Evolutionary conservation across 495 filamentous ascomycete species (phyloP), one percentile per base, ranked within the genome.

Genomic region (Bacidia gigantensis): DNA sequence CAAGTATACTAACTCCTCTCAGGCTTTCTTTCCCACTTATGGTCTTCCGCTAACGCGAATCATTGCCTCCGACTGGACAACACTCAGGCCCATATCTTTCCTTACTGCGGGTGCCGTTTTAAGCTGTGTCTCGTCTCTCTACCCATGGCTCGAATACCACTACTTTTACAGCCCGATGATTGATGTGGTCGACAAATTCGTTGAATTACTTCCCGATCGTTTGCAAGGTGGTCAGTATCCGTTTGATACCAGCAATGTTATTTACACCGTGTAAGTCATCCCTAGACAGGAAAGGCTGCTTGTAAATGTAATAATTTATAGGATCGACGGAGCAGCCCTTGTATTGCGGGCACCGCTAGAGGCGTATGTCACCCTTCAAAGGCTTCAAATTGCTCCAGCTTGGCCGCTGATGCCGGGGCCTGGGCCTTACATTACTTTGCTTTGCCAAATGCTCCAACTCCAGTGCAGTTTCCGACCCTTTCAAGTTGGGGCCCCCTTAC

Each of bases 321-420:
- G 59, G n/a, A 24, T 62, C 11, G 29, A 50, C 12, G 18, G 43
- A 18, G 43, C 44, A 12, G 42, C 69, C 23, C 63, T 75, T 24
- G 54, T 69, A 11, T 53, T 74, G 21, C 66, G 69, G 24, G 62
- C 69, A 32, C 68, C 74, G 53, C 62, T 70, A 23, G 71, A 75
- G 54, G 69, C 74, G 62, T 73, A 67, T 52, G 70, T 70, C 42
- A 57, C 71, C 23, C 62, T 77, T n/a, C 73, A 77, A 55, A 64
- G 69, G 17, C 66, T 75, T 11, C 66, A 67, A 22, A 62, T 74
- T 11, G 49, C 72, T 11, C 64, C 64, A 45, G 26, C 46, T 18
- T 56, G 54, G 55, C 52, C 48, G 24, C 32, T 32, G 0, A 23
- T 51, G 11, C 59, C 71, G n/a, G 60, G 60, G 29, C 50, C 62